A percentile compares a stretch with the other conserved stretches of the same genome.
phyloP scores from a whole-genome alignment of 768 basidiomycete species.

The Mycena rebaudengoi region DNA sequence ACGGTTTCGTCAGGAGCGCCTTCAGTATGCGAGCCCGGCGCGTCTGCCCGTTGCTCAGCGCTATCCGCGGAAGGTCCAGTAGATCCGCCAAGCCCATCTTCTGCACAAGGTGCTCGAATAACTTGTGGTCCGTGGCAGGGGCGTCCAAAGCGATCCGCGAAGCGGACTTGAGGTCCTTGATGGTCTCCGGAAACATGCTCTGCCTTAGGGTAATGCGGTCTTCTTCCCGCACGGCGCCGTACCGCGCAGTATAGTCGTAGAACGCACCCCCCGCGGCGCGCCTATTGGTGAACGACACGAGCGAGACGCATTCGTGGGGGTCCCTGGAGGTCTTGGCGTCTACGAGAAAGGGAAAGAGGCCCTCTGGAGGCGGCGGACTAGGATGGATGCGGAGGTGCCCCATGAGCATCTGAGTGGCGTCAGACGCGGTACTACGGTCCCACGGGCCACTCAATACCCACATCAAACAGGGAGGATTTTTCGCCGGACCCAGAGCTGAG shows the following conservation, averaged over 20 bases:
- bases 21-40: conserved; percentile 84
- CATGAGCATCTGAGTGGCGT: conserved; percentile 61
- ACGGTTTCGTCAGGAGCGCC: conserved; percentile 74
- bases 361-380: conserved; percentile 63
- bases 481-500: conserved; percentile 71
- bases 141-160: conserved; percentile 34
- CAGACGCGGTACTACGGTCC: neutral
- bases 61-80: conserved; percentile 85
- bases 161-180: conserved; percentile 30
- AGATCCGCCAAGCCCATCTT: conserved; percentile 66
- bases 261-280: conserved; percentile 73
- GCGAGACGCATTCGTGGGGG: conserved; percentile 56
- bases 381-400: conserved; percentile 79
- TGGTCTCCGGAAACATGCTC: conserved; percentile 67
- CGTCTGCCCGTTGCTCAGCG: conserved; percentile 93
- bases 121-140: conserved; percentile 25
- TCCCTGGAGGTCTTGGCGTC: conserved; percentile 45
- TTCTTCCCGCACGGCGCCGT: conserved; percentile 87
- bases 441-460: conserved; percentile 37
- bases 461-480: conserved; percentile 72
- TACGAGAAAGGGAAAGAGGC: conserved; percentile 81
- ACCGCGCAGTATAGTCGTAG: conserved; percentile 92
- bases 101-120: conserved; percentile 63
- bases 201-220: conserved; percentile 81
- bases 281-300: conserved; percentile 76